Percentiles rank a stretch among this genome's conserved stretches.
Conservation (phyloP, 2,329 filamentous ascomycete species). For the Lasiodiplodia hormozganensis region DNA sequence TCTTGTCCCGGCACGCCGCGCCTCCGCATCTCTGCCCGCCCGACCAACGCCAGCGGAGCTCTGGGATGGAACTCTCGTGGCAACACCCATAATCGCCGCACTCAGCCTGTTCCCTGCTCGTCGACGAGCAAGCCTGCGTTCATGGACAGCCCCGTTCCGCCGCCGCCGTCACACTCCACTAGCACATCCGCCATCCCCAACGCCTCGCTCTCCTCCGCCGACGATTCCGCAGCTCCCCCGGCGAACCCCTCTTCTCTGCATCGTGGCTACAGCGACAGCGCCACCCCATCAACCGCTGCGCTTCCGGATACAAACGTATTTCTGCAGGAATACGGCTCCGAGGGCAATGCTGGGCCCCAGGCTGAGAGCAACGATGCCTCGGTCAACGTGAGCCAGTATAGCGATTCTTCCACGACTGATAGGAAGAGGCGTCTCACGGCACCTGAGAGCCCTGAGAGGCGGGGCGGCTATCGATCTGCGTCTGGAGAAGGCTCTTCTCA, state of each 20-base stretch:
- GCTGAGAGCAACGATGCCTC: background rate
- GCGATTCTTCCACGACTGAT: constrained; percentile 33
- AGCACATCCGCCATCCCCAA: constrained; percentile 20
- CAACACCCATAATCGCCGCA: constrained; percentile 9
- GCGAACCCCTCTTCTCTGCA: constrained; percentile 16
- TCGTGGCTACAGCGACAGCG: constrained; percentile 23
- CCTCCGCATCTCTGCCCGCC: background rate
- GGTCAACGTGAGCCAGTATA: constrained; percentile 4
- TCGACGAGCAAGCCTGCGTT: constrained; percentile 15
- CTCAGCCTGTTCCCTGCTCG: background rate
- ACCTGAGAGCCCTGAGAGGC: constrained; percentile 41
- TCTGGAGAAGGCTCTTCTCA: constrained; percentile 22
- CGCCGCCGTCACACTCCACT: constrained; percentile 1
- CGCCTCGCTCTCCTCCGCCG: constrained; percentile 6
- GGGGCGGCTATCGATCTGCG: constrained; percentile 36
- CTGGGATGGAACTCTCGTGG: constrained; percentile 18
- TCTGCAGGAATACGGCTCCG: constrained; percentile 15
- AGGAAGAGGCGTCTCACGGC: constrained; percentile 46
- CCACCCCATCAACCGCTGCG: background rate
- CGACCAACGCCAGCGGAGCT: constrained; percentile 11
- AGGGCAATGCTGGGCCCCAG: background rate
- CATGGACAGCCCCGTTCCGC: constrained; percentile 16
- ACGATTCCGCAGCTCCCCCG: background rate
- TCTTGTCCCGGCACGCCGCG: background rate
- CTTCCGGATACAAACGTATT: background rate